Base-by-base conservation (phyloP, 1,284 basidiomycete species). In the Moesziomyces globuligerus region DNA sequence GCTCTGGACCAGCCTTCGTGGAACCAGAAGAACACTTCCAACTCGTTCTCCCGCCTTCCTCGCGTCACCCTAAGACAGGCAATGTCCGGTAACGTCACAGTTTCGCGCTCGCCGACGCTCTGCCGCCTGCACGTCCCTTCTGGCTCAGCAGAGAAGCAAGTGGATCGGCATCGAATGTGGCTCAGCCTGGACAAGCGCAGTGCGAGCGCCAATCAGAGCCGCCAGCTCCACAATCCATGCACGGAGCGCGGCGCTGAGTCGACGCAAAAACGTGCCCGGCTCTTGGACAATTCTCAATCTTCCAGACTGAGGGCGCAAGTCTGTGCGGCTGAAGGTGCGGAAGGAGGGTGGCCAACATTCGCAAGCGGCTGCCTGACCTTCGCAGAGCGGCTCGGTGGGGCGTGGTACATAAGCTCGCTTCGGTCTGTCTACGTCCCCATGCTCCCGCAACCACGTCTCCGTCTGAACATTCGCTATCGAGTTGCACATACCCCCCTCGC, bases 401-500 rank as follows among this genome's bases (percentile, higher is more conserved):
- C 18, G 44, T 48, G 54, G 42, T 68, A 68, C 65, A 62, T 68
- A 68, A 62, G 53, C 24, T 51, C 34, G 17, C 21, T n/a, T 15
- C 44, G 40, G 24, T 34, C 25, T 53, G 20, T 13, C 4, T 38
- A 3, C 10, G 3, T n/a, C 21, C 46, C 11, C 20, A 11, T n/a
- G 24, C 8, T 7, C 28, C 13, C 9, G 34, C 49, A 61, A 32
- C 66, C 57, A 46, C 45, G 34, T 6, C 15, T 24, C 38, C 32
- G 51, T 58, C 55, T 59, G 62, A 53, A 25, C 24, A 42, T 43
- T 55, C 48, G 45, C 28, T 34, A 32, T 48, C 48, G 41, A 53
- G 60, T 64, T 60, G 67, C 67, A 65, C 67, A 70, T 70, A 70
- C 67, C 60, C 59, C 40, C 50, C 47, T 44, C 51, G 54, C 66